Conservation (phyloP, 2,329 filamentous ascomycete genomes). For the Blastomyces gilchristii region DNA sequence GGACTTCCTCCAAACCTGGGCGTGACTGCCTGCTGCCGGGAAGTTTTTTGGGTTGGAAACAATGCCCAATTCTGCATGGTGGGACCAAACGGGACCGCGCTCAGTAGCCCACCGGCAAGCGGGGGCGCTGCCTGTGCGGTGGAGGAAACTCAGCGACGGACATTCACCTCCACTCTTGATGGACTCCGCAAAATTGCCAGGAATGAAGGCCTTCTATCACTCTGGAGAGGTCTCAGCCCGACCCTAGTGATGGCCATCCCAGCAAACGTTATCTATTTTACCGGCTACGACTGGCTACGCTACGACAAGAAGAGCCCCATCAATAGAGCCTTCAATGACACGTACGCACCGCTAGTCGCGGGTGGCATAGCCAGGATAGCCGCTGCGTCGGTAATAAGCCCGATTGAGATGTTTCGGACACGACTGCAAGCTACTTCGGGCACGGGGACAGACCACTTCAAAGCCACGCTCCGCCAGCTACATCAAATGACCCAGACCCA, state of each 20-base stretch:
- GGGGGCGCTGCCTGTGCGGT: slow-evolving; percentile 63
- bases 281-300: slow-evolving; percentile 91
- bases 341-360: slow-evolving; percentile 68
- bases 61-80: slow-evolving; percentile 71
- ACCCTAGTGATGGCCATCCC: slow-evolving; percentile 90
- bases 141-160: slow-evolving; percentile 72
- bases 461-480: slow-evolving; percentile 65
- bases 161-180: slow-evolving; percentile 83
- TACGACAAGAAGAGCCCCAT: slow-evolving; percentile 65
- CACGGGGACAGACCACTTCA: slow-evolving; percentile 55
- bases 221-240: slow-evolving; percentile 91
- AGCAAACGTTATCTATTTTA: slow-evolving; percentile 96
- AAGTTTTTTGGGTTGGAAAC: slow-evolving; percentile 93
- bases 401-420: slow-evolving; percentile 89
- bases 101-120: slow-evolving; percentile 32
- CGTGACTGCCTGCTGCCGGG: slow-evolving; percentile 87
- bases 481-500: slow-evolving; percentile 65
- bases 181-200: slow-evolving; percentile 88
- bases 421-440: slow-evolving; percentile 70
- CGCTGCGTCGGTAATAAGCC: slow-evolving; percentile 73
- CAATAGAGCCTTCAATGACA: slow-evolving; percentile 50
- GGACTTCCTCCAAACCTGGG: slow-evolving; percentile 75
- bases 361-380: slow-evolving; percentile 68
- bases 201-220: slow-evolving; percentile 73
- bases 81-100: slow-evolving; percentile 30